Evolutionary conservation across 2,329 filamentous ascomycete species (phyloP).

Genomic region (Pleoardoris graminearum): DNA sequence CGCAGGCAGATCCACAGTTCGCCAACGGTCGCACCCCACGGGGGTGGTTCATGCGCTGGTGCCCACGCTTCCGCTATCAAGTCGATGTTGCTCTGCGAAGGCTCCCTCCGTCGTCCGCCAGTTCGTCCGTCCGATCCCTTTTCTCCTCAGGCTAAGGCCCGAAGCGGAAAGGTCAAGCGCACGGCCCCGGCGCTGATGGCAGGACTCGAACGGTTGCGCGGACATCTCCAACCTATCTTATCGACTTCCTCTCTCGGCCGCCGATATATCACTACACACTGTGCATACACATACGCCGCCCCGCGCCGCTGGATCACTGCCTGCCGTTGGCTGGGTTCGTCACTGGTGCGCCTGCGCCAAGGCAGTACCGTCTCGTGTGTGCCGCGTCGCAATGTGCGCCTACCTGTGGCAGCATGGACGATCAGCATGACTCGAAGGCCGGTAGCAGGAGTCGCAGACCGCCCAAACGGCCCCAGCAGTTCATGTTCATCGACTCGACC

Average conservation of each 20-base stretch:
- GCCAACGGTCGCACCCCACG: too few species aligned
- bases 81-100: too few species aligned
- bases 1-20: background rate
- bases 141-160: background rate
- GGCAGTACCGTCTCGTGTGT: slow-evolving; percentile 1
- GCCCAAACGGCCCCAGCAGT: slow-evolving; percentile 25
- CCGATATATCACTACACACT: slow-evolving; percentile 2
- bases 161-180: slow-evolving; percentile 1
- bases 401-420: slow-evolving; percentile 2
- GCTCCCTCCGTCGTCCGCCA: too few species aligned
- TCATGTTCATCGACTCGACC: slow-evolving; percentile 43
- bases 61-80: too few species aligned
- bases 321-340: background rate
- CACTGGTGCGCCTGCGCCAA: slow-evolving; percentile 11
- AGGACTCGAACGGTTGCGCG: background rate
- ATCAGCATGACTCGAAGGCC: slow-evolving; percentile 10
- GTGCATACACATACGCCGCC: slow-evolving; percentile 6
- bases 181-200: slow-evolving; percentile 6
- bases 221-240: slow-evolving; percentile 7
- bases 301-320: background rate
- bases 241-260: slow-evolving; percentile 18
- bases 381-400: slow-evolving; percentile 12
- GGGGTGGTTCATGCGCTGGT: too few species aligned
- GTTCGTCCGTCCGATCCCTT: too few species aligned
- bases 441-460: slow-evolving; percentile 9